Evolutionary conservation across 1,139 yeast genomes (phyloP).

Genomic region (Meyerozyma guilliermondii): DNA sequence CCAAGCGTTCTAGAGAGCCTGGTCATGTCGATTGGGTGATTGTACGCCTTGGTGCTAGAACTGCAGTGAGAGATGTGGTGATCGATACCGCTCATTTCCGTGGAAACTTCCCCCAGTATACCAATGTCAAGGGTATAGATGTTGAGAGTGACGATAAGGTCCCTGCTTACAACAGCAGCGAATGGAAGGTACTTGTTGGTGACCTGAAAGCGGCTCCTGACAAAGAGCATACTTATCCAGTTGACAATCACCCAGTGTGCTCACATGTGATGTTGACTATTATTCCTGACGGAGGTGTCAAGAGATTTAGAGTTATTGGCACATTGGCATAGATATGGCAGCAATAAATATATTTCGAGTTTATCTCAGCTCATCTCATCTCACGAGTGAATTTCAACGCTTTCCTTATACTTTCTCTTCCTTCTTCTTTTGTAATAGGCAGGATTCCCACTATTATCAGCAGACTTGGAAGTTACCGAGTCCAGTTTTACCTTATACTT

Average conservation of each 20-base stretch:
- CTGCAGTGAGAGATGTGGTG: constrained; percentile 53
- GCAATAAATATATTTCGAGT: not conserved
- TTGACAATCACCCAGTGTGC: constrained; percentile 21
- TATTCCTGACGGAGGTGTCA: constrained; percentile 95
- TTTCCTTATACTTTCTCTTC: not conserved
- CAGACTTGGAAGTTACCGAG: no score
- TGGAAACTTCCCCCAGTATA: constrained; percentile 86
- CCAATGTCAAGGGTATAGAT: constrained; percentile 55
- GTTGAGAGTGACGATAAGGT: constrained; percentile 33
- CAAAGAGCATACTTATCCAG: constrained; percentile 58
- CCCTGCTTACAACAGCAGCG: constrained; percentile 28
- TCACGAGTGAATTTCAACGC: not conserved
- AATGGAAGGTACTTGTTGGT: constrained; percentile 64
- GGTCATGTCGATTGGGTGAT: constrained; percentile 92
- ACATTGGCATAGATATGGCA: constrained; percentile 24
- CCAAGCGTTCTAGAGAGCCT: constrained; percentile 76
- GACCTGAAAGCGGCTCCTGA: constrained; percentile 76
- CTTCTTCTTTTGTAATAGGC: no score
- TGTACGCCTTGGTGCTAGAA: constrained; percentile 65
- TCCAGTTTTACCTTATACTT: no score
- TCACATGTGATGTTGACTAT: constrained; percentile 77
- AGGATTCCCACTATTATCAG: no score
- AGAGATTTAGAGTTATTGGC: constrained; percentile 82
- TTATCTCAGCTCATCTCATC: not conserved
- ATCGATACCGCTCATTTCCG: constrained; percentile 91